Evolutionary conservation across 495 filamentous ascomycete genomes (phyloP).

Genomic region (Trichoderma gamsii): DNA sequence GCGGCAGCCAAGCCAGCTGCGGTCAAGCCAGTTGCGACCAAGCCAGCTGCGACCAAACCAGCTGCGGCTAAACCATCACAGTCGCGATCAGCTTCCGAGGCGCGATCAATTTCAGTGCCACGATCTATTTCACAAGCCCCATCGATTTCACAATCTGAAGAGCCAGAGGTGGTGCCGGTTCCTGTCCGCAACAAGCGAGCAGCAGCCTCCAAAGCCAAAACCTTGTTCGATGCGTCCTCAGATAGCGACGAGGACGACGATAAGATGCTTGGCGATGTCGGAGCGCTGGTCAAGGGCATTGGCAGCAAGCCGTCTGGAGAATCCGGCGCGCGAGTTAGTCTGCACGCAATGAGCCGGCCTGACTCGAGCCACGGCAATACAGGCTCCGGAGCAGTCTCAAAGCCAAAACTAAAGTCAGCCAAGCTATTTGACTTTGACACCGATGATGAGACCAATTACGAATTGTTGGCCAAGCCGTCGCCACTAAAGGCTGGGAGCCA

Average conservation of each 20-base stretch:
- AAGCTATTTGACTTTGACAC: slow-evolving; percentile 53
- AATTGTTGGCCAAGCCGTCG: slow-evolving; percentile 60
- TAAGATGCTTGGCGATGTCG: slow-evolving; percentile 76
- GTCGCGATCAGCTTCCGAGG: slow-evolving; percentile 22
- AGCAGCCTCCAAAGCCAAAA: slow-evolving; percentile 38
- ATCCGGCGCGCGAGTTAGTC: slow-evolving; percentile 47
- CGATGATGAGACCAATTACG: slow-evolving; percentile 79
- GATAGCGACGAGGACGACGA: slow-evolving; percentile 50
- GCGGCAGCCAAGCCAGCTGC: slow-evolving; percentile 20
- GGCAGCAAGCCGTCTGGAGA: slow-evolving; percentile 42
- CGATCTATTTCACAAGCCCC: slow-evolving; percentile 15
- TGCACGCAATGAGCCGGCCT: slow-evolving; percentile 71
- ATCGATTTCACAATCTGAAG: slow-evolving; percentile 4
- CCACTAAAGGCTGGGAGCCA: slow-evolving; percentile 47
- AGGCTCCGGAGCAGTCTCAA: slow-evolving; percentile 32
- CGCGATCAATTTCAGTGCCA: not conserved
- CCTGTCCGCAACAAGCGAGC: slow-evolving; percentile 35
- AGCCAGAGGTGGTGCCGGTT: slow-evolving; percentile 24
- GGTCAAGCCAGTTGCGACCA: not conserved
- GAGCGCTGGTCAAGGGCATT: slow-evolving; percentile 86
- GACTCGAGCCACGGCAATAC: slow-evolving; percentile 52
- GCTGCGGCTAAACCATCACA: not conserved
- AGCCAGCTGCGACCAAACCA: not conserved
- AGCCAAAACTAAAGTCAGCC: slow-evolving; percentile 47
- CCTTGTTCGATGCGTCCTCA: slow-evolving; percentile 39